phyloP scores from a whole-genome alignment of 2,329 filamentous ascomycete species.

The Whalleya microplaca region DNA sequence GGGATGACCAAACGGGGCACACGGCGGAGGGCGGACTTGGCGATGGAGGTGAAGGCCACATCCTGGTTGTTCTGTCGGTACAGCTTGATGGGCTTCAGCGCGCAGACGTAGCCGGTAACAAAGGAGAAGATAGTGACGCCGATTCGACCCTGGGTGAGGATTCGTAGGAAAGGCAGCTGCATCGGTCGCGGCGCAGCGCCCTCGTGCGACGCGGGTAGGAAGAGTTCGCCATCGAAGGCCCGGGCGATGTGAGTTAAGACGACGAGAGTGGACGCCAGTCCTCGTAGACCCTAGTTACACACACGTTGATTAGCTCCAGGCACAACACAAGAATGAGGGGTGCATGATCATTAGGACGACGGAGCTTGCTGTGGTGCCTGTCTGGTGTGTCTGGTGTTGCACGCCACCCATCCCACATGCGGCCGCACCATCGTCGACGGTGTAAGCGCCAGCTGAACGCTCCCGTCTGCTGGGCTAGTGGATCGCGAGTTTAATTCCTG shows the following conservation, averaged over 20 bases:
- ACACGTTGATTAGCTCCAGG: constrained; percentile 3
- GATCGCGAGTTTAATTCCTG: too few relatives aligned
- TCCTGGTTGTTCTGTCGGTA: constrained; percentile 57
- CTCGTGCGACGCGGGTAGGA: constrained; percentile 49
- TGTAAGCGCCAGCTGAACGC: background rate
- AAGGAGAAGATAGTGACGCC: constrained; percentile 70
- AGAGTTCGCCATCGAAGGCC: constrained; percentile 54
- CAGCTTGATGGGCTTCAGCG: constrained; percentile 61
- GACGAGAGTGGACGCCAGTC: constrained; percentile 57
- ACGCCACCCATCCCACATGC: too few relatives aligned
- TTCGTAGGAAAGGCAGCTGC: constrained; percentile 62
- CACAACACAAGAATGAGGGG: background rate
- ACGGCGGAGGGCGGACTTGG: constrained; percentile 61
- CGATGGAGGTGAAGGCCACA: constrained; percentile 56
- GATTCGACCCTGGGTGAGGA: constrained; percentile 63
- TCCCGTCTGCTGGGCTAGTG: background rate
- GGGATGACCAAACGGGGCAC: constrained; percentile 62
- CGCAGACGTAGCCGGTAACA: constrained; percentile 67
- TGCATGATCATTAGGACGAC: too few relatives aligned
- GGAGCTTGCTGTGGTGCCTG: too few relatives aligned
- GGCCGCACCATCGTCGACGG: background rate
- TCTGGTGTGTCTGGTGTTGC: too few relatives aligned
- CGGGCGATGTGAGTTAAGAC: constrained; percentile 58
- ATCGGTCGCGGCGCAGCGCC: constrained; percentile 52
- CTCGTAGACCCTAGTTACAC: constrained; percentile 53